Conservation (phyloP, 2,329 filamentous ascomycete species). For the Elsinoe australis region DNA sequence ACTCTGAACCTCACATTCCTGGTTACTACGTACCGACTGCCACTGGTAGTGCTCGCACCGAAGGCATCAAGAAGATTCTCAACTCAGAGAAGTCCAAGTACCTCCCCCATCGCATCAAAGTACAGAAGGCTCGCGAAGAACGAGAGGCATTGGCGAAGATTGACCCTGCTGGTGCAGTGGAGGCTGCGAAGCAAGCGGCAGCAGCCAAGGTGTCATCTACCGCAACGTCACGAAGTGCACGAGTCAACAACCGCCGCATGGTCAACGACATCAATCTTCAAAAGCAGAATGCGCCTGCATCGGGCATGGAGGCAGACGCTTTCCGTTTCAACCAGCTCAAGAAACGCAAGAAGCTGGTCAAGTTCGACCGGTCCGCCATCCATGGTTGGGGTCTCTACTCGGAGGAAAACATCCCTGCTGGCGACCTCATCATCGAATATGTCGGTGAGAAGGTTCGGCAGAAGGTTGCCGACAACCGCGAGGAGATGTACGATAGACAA, state of each 20-base stretch:
- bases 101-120: slow-evolving; percentile 91
- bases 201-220: slow-evolving; percentile 74
- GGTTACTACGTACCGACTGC: slow-evolving; percentile 77
- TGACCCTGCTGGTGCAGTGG: slow-evolving; percentile 55
- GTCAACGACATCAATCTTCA: slow-evolving; percentile 93
- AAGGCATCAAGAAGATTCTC: slow-evolving; percentile 89
- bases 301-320: slow-evolving; percentile 69
- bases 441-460: slow-evolving; percentile 96
- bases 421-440: slow-evolving; percentile 99
- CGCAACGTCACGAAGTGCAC: slow-evolving; percentile 84
- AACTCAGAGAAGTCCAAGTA: slow-evolving; percentile 98
- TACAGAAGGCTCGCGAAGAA: slow-evolving; percentile 83
- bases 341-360: slow-evolving; percentile 98
- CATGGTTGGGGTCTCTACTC: slow-evolving; percentile 98
- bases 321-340: slow-evolving; percentile 98
- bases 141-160: slow-evolving; percentile 69
- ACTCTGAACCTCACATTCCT: slow-evolving; percentile 48
- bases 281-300: slow-evolving; percentile 63
- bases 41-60: slow-evolving; percentile 80
- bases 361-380: slow-evolving; percentile 93
- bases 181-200: slow-evolving; percentile 57
- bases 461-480: slow-evolving; percentile 92
- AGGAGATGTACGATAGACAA: slow-evolving; percentile 86
- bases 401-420: slow-evolving; percentile 92
- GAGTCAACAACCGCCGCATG: slow-evolving; percentile 89